phyloP scores from a whole-genome alignment of 2,329 filamentous ascomycete genomes.

The Cordyceps cateniannulata region DNA sequence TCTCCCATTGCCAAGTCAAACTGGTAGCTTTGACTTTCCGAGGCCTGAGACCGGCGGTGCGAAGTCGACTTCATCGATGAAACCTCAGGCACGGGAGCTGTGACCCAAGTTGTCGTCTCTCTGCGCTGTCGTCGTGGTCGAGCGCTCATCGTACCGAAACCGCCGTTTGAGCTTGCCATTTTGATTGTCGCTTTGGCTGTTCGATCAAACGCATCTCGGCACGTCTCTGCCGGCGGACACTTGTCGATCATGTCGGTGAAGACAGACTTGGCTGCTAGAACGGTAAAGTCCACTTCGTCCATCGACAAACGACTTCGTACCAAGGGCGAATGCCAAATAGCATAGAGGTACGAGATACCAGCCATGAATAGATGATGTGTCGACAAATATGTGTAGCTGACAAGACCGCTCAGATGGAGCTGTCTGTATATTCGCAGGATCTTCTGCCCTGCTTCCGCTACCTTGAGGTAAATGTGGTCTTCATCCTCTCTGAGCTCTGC shows the following conservation, averaged over 20 bases:
- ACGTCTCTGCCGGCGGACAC: conserved; percentile 90
- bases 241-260: conserved; percentile 88
- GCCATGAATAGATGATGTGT: conserved; percentile 98
- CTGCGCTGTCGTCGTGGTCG: conserved; percentile 23
- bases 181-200: conserved; percentile 94
- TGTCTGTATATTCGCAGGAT: conserved; percentile 87
- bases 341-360: conserved; percentile 91
- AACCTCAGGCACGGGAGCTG: conserved; percentile 19
- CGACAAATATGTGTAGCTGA: conserved; percentile 93
- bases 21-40: conserved; percentile 16
- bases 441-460: conserved; percentile 90
- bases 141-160: conserved; percentile 52
- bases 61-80: conserved; percentile 17
- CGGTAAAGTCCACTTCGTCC: conserved; percentile 96
- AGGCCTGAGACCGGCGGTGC: conserved; percentile 22
- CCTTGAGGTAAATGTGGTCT: conserved; percentile 86
- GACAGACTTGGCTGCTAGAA: conserved; percentile 87
- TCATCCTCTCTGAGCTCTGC: conserved; percentile 71
- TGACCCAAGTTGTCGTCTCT: conserved; percentile 25
- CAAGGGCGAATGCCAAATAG: conserved; percentile 90
- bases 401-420: conserved; percentile 77
- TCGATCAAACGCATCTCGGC: conserved; percentile 86
- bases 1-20: conserved; percentile 33
- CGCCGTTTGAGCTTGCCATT: conserved; percentile 84
- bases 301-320: conserved; percentile 81